Base-by-base conservation (phyloP, 2,329 filamentous ascomycete genomes). In the Thyridium curvatum region DNA sequence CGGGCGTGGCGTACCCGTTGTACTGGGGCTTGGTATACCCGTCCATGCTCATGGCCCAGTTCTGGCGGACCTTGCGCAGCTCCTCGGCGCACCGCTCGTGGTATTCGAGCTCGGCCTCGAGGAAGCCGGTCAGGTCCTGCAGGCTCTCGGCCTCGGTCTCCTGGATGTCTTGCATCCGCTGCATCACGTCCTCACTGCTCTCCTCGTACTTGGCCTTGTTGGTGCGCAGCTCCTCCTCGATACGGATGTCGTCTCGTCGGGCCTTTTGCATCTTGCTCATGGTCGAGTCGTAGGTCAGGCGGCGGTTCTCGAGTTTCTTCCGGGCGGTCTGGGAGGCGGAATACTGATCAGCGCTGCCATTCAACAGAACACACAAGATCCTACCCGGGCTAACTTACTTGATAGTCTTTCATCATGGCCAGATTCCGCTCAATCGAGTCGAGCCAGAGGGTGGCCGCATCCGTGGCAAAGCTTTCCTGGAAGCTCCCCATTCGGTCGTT, bases 121-220 rank as follows among this genome's bases (percentile, higher is more conserved):
- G 67, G 59, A 97, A 94, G 14, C 78, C 69, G 4, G 80, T 81
- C 41, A 97, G 68, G 54, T 95, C 88, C 35, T 76, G 72, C 32
- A 95, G 77, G 53, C 82, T 88, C 46, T 97, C 91, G 32, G 71
- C 73, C 62, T 97, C 91, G 16, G 87, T 78, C 53, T 96, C 90
- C 66, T 93, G 91, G 65, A 97, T 94, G 55, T 97, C 91, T 62
- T 94, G 80, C 93, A 97, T 97, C 40, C 91, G 78, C 43, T 91
- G 79, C 51, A 83, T 76, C 39, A 97, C 90, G 53, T 97, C 91
- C 55, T 97, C 91, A 55, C 78, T 93, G 13, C 87, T 84, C 66
- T 97, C 93, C 57, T 97, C 93, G 56, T 95, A 97, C 65, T 97
- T 97, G 52, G 87, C 86, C 61, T 94, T 94, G 59, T 93, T 87